Conservation (phyloP, 176 grass and related monocot species). For the Rhynchospora pubera region DNA sequence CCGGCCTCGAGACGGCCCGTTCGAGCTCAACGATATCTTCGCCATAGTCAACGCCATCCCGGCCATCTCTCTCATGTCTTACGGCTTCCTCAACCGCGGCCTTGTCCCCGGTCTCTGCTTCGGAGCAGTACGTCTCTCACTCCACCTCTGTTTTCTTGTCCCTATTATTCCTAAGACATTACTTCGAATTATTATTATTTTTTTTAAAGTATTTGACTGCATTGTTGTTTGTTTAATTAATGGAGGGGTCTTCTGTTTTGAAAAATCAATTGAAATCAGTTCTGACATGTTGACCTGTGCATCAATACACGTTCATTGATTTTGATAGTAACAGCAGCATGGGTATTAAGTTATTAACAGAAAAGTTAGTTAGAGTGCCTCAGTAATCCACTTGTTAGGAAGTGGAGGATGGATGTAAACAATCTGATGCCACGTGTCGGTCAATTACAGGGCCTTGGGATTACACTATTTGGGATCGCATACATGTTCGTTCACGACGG, state of each 20-base stretch:
- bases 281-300: neutral
- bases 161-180: too few species aligned
- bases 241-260: neutral
- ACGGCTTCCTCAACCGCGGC: constrained; percentile 79
- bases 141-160: too few species aligned
- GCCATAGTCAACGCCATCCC: constrained; percentile 84
- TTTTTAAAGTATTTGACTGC: neutral
- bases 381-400: neutral
- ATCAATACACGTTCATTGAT: neutral
- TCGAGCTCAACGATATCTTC: constrained; percentile 99
- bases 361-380: too few species aligned
- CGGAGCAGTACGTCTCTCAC: constrained; percentile 73
- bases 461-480: constrained; percentile 94
- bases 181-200: too few species aligned
- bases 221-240: neutral
- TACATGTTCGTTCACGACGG: constrained; percentile 99
- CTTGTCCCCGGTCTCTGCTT: constrained; percentile 83
- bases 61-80: constrained; percentile 78
- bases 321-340: neutral
- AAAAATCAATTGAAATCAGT: neutral
- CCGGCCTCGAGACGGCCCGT: constrained; percentile 72
- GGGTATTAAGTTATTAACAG: too few species aligned
- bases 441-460: constrained; percentile 54
- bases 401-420: neutral
- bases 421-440: constrained; percentile 6